phyloP scores from a whole-genome alignment of 441 rosid species.

The California macrophylla region DNA sequence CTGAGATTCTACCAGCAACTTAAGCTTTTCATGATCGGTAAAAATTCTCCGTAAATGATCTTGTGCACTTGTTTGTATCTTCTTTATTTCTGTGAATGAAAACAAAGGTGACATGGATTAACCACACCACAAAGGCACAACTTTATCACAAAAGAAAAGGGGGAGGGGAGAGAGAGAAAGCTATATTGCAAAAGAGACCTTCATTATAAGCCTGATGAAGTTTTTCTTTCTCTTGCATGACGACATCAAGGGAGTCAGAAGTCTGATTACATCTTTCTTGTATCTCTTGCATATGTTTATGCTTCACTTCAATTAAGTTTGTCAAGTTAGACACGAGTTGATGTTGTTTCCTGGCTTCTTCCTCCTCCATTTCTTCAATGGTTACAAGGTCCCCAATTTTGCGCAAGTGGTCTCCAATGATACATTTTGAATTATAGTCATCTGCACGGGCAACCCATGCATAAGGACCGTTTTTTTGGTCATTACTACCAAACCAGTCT shows the following conservation, averaged over 20 bases:
- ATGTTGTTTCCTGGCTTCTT: constrained; percentile 72
- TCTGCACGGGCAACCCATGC: constrained; percentile 94
- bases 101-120: constrained; percentile 6
- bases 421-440: constrained; percentile 53
- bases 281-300: constrained; percentile 43
- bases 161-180: not conserved
- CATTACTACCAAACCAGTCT: constrained; percentile 44
- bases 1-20: constrained; percentile 62
- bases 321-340: constrained; percentile 52
- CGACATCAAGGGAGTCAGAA: constrained; percentile 27
- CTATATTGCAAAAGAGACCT: constrained; percentile 33
- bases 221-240: constrained; percentile 64
- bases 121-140: not conserved
- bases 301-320: constrained; percentile 39
- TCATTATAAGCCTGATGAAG: constrained; percentile 61
- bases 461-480: constrained; percentile 43
- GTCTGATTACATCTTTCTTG: constrained; percentile 47
- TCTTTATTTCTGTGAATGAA: constrained; percentile 50
- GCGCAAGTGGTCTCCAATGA: constrained; percentile 65
- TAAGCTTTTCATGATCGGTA: constrained; percentile 73
- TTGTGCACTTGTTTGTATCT: constrained; percentile 53
- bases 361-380: constrained; percentile 59
- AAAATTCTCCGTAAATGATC: constrained; percentile 66
- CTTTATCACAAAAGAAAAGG: not conserved
- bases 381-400: constrained; percentile 67